Percentiles rank a stretch among this genome's conserved stretches.
phyloP scores from a whole-genome alignment of 148 eudicot genomes.

The Rheum nobile region DNA sequence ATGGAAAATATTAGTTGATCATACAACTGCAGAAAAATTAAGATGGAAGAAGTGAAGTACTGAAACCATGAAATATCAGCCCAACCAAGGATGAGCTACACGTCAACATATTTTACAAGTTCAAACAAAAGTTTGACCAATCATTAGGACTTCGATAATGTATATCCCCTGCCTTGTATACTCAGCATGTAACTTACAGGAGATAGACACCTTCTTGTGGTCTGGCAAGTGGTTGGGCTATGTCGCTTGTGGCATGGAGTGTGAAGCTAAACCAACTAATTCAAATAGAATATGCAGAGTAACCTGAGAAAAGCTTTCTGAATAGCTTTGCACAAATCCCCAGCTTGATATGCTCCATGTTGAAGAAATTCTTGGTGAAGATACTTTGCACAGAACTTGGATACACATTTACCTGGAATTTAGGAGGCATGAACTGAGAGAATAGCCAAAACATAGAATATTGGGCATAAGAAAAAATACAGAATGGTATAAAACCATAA shows the following conservation, averaged over 20 bases:
- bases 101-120: background rate
- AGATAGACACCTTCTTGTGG: background rate
- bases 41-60: background rate
- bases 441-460: background rate
- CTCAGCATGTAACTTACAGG: slow-evolving; percentile 3
- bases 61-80: background rate
- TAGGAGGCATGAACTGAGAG: background rate
- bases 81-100: background rate
- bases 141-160: slow-evolving; percentile 3
- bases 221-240: slow-evolving; percentile 8
- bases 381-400: slow-evolving; percentile 71
- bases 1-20: background rate
- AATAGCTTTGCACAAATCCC: slow-evolving; percentile 43
- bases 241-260: slow-evolving; percentile 2
- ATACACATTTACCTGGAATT: slow-evolving; percentile 58
- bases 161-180: slow-evolving; percentile 2
- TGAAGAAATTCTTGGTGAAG: slow-evolving; percentile 63
- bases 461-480: background rate
- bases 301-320: slow-evolving; percentile 64
- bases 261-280: slow-evolving; percentile 9
- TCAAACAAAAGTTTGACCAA: background rate
- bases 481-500: background rate
- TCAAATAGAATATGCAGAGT: slow-evolving; percentile 6
- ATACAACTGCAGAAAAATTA: background rate
- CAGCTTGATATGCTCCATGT: slow-evolving; percentile 42